Base-by-base conservation (phyloP, 768 basidiomycete species). In the Coprinopsis cinerea region DNA sequence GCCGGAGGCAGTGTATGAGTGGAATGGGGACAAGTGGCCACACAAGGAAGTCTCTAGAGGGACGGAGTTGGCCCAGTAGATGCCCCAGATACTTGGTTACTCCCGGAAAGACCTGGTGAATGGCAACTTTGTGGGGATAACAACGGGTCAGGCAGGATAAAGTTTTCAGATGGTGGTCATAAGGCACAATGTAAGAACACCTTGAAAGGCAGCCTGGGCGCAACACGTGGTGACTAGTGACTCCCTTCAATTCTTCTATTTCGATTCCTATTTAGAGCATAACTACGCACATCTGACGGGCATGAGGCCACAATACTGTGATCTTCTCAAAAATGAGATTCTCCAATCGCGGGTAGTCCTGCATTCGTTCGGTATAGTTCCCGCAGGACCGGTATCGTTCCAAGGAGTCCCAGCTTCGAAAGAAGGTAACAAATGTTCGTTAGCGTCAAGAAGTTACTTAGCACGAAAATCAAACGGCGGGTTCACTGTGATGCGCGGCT, bases 141-240 rank as follows among this genome's bases (percentile, higher is more conserved):
- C 28, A 32, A 32, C 25, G 44, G 28, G 41, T 43, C 41, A 43
- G 41, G n/a, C 27, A 30, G 27, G 44, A 28, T 45, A 45, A 18
- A 45, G 26, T 45, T 45, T 45, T 13, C 25, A 27, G 44, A 32
- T 45, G 44, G 44, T 45, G 44, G 44, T 45, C 44, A 45, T 45
- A 45, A 45, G 44, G 44, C 27, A 45, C 44, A 32, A 28, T 32
- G 28, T 18, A 45, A 45, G 27, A 32, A 45, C 22, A 18, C 25
- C 27, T 20, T 20, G 22, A 26, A 20, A 39, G 9, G 37, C 44
- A 32, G 44, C 22, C 17, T 45, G n/a, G 44, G 6, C 25, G 17
- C 15, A 30, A 28, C 44, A 45, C 44, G 44, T 45, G 44, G 27
- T 45, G 10, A 17, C 36, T 45, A 27, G 27, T 45, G 10, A 17